A percentile compares a stretch with the other conserved stretches of the same genome.
Evolutionary conservation across 2,329 filamentous ascomycete genomes (phyloP).

Genomic region (Colletotrichum simmondsii): DNA sequence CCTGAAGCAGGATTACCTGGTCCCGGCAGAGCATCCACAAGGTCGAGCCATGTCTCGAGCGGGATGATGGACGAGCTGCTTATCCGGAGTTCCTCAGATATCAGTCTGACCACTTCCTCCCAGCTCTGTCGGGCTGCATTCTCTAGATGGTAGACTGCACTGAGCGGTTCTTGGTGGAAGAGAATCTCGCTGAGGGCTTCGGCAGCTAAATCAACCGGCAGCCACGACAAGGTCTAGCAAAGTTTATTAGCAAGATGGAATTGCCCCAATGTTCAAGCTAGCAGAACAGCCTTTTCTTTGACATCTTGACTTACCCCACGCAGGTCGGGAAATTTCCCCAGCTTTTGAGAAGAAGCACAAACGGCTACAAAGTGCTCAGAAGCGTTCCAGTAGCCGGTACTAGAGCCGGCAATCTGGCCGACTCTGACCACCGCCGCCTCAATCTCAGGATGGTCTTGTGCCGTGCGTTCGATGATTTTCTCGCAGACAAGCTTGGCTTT

Average conservation of each 20-base stretch:
- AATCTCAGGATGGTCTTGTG: constrained; percentile 3
- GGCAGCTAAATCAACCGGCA: constrained; percentile 36
- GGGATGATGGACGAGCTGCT: background rate
- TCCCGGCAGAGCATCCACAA: background rate
- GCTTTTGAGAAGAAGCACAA: constrained; percentile 35
- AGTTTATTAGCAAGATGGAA: constrained; percentile 1
- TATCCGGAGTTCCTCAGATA: background rate
- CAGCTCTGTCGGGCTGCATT: background rate
- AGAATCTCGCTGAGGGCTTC: constrained; percentile 32
- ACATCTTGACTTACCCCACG: background rate
- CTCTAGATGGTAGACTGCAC: background rate
- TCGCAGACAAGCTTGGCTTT: constrained; percentile 39
- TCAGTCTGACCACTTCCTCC: background rate
- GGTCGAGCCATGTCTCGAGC: background rate
- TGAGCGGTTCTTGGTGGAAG: constrained; percentile 3
- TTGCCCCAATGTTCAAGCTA: too few species aligned
- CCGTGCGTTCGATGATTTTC: constrained; percentile 35
- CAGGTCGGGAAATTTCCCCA: constrained; percentile 33
- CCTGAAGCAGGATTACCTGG: too few species aligned
- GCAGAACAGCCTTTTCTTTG: too few species aligned
- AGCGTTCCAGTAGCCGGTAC: constrained; percentile 35
- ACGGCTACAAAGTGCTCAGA: constrained; percentile 36
- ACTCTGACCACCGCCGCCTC: constrained; percentile 35
- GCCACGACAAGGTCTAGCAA: constrained; percentile 35
- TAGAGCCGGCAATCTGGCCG: constrained; percentile 37